A percentile compares a stretch with the other conserved stretches of the same genome.
phyloP scores from a whole-genome alignment of 2,329 filamentous ascomycete genomes.

The Xylariaceae sp. region DNA sequence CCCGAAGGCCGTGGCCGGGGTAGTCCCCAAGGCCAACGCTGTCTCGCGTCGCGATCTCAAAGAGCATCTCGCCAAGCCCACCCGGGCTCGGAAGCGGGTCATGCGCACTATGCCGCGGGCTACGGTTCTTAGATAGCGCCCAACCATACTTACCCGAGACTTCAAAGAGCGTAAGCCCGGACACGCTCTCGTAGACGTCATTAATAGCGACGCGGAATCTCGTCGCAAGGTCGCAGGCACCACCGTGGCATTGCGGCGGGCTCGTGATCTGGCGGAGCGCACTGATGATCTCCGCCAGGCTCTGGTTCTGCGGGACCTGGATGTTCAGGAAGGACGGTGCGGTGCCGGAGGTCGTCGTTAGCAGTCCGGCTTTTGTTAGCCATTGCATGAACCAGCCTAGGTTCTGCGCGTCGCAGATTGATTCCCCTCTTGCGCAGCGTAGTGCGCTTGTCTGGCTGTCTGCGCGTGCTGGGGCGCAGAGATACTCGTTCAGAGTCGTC shows the following conservation, averaged over 20 bases:
- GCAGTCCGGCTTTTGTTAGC: conserved; percentile 44
- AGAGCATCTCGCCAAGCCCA: conserved; percentile 18
- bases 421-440: conserved; percentile 48
- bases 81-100: conserved; percentile 34
- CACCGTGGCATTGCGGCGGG: conserved; percentile 40
- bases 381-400: conserved; percentile 53
- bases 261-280: conserved; percentile 42
- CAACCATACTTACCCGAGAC: conserved; percentile 48
- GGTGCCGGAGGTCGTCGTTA: conserved; percentile 29
- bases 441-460: conserved; percentile 32
- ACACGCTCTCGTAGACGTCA: conserved; percentile 50
- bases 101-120: conserved; percentile 12
- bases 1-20: neutral
- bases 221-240: conserved; percentile 46
- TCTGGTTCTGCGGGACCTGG: conserved; percentile 33
- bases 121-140: conserved; percentile 35
- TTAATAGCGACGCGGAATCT: conserved; percentile 45
- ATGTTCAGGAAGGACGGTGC: conserved; percentile 11
- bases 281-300: conserved; percentile 44
- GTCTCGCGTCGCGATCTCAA: conserved; percentile 3
- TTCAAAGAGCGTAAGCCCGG: conserved; percentile 46
- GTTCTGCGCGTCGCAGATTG: conserved; percentile 49
- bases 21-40: conserved; percentile 2
- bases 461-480: conserved; percentile 24
- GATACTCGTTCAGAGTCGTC: conserved; percentile 43